Evolutionary conservation across 192 early-diverging fungal species (phyloP), one percentile per base, ranked within the genome.

Genomic region (Entomortierella beljakovae): DNA sequence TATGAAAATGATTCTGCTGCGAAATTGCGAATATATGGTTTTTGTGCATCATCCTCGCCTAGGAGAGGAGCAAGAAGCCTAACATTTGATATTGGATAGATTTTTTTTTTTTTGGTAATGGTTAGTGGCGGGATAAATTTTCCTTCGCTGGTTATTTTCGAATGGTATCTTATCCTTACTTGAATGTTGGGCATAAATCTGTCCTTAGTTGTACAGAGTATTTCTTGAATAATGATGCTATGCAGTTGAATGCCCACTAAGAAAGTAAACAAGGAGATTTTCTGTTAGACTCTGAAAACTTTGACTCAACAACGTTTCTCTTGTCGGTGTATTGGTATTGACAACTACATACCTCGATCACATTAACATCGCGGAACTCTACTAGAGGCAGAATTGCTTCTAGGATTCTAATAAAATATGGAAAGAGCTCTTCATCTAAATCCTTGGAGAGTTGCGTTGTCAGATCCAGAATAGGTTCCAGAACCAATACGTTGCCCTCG

Each of bases 211-310:
- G 72, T 53, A 87, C 89, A 10, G 89, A 88, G 37, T 97, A 86
- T 57, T 93, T 93, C 76, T 98, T 99, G 89, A 96, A 98, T 40
- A 98, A 84, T 53, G 92, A 93, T 15, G 96, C 93, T 62, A 99
- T 88, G 37, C 93, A 88, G 58, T 95, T 94, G 80, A 96, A 96
- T 8, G 93, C 86, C 42, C 86, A 89, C 88, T 92, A 81, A 2
- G 57, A 48, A 8, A 48, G 25, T 10, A 55, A 22, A 37, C 4
- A 37, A 52, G n/a, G 20, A 23, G 26, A 29, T 28, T 16, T 43
- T 34, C 16, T 9, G 59, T 61, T 29, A 61, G 29, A 2, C 42
- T 46, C 59, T 4, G 18, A 4, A 2, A 29, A 43, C 20, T 10
- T 52, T 16, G 3, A 31, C 37, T 28, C 38, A 56, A 31, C n/a